Percentiles rank a stretch among this genome's conserved stretches.
These are phyloP conservation scores for Paxillus rubicundulus DNA, from an alignment of 768 basidiomycete species.

Conservation along the genomic window DNA sequence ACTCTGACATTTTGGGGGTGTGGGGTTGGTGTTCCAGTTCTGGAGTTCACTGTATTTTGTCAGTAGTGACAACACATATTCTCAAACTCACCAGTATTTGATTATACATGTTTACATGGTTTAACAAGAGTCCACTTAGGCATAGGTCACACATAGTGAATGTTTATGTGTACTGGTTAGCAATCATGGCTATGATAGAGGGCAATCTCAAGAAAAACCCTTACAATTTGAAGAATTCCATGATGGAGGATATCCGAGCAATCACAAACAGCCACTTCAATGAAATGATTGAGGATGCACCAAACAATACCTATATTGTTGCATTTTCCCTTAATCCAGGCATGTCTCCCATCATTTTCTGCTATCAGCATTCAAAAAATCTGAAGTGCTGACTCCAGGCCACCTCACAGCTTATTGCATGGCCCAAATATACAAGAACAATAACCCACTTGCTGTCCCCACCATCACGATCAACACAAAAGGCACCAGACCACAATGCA, in stretches of 20 bases:
- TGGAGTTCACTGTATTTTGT: no score
- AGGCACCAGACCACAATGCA: no score
- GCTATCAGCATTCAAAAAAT: no score
- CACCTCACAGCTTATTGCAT: not conserved
- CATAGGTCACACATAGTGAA: no score
- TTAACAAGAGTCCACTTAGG: no score
- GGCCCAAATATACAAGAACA: not conserved
- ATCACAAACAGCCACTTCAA: conserved; percentile 18
- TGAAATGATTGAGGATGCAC: conserved; percentile 19
- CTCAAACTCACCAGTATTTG: no score
- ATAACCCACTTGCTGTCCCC: not conserved
- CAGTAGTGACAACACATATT: no score
- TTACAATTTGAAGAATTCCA: not conserved
- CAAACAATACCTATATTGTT: conserved; percentile 17
- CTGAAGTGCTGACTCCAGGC: no score
- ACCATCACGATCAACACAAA: not conserved
- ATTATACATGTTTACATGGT: no score
- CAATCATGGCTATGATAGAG: conserved; percentile 8
- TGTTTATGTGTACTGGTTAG: conserved; percentile 24
- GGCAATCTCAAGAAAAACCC: conserved; percentile 8
- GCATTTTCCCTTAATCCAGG: conserved; percentile 26
- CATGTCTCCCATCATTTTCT: not conserved
- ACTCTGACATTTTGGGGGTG: no score
- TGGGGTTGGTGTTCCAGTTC: no score
- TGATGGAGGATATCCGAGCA: conserved; percentile 7